These are phyloP conservation scores for Clavulina sp. DNA, from an alignment of 768 basidiomycete genomes.

Conservation along the genomic window DNA sequence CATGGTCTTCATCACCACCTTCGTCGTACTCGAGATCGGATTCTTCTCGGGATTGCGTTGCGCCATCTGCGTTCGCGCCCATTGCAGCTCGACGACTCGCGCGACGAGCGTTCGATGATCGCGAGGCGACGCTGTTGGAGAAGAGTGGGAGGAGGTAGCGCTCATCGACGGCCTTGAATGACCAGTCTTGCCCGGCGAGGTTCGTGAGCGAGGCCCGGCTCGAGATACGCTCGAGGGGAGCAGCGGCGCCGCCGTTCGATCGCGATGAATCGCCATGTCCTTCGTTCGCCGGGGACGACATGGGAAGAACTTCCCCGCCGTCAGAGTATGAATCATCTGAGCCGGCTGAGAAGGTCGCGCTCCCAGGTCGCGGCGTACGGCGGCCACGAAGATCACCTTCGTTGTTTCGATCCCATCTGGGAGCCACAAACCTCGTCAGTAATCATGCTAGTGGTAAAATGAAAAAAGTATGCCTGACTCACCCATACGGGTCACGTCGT, in stretches of 20 bases:
- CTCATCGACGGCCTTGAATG: conserved; percentile 94
- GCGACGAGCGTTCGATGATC: conserved; percentile 62
- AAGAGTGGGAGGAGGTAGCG: conserved; percentile 84
- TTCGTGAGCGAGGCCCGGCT: not conserved
- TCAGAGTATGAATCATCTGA: conserved; percentile 69
- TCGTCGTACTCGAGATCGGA: not conserved
- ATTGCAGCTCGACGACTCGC: conserved; percentile 10
- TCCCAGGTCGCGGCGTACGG: not conserved
- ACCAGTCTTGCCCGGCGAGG: conserved; percentile 18
- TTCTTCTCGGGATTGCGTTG: not conserved
- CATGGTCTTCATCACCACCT: not conserved
- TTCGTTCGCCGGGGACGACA: conserved; percentile 25
- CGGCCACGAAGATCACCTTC: not conserved
- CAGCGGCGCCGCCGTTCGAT: not conserved
- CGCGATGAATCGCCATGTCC: not conserved
- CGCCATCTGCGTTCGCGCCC: not conserved
- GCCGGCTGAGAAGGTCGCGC: conserved; percentile 39
- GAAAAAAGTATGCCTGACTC: conserved; percentile 14
- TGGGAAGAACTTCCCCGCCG: conserved; percentile 54
- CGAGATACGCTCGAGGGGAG: not conserved
- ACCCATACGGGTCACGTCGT: not conserved
- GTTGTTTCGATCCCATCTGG: too few species aligned
- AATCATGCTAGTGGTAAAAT: not conserved
- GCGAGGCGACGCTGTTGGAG: conserved; percentile 77
- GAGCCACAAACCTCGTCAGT: not conserved